Base-by-base conservation (phyloP, 108 stramenopile species). In the Nannochloropsis gaditana region DNA sequence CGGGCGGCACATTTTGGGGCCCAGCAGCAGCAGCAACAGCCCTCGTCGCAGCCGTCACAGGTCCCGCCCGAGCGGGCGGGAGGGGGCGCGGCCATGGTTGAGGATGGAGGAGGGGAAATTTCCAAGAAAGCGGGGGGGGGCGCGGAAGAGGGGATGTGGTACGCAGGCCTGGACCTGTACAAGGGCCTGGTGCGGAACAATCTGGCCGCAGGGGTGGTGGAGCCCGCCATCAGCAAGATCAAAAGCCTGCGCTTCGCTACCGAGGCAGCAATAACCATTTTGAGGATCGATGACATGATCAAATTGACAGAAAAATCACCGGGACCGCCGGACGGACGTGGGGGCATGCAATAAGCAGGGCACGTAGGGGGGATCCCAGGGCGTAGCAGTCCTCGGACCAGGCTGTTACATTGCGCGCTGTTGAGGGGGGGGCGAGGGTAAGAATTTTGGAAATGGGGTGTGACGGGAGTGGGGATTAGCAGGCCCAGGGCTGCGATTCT, bases 201-300 rank as follows among this genome's bases (percentile, higher is more conserved):
- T 87, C 91, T 99, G 59, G 91, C 87, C 2, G 95, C 96, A 6
- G 99, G 99, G 43, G 97, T 99, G 41, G 97, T 99, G 43, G 99
- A 99, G 92, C 99, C 99, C 2, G 98, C 99, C 86, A 99, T 99
- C 83, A 95, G 95, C 83, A 99, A 99, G 92, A 98, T 99, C 92
- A 99, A 99, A 90, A 92, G 92, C 88, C 91, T 99, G 47, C 90
- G 99, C 43, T 99, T 99, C 92, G 99, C 99, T 21, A 97, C 96
- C 0, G 99, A 99, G 89, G 98, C 99, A 41, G 98, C 98, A 44
- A 97, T 99, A 90, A 98, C 98, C 43, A 98, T 99, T 90, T 89
- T 99, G 79, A 94, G 99, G 82, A 99, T 99, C 88, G 89, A 90
- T 43, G 90, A 90, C 85, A 85, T 90, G 88, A 89, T 90, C 86